Conservation (phyloP, 768 basidiomycete genomes). For the Xerocomellus amylosporus region DNA sequence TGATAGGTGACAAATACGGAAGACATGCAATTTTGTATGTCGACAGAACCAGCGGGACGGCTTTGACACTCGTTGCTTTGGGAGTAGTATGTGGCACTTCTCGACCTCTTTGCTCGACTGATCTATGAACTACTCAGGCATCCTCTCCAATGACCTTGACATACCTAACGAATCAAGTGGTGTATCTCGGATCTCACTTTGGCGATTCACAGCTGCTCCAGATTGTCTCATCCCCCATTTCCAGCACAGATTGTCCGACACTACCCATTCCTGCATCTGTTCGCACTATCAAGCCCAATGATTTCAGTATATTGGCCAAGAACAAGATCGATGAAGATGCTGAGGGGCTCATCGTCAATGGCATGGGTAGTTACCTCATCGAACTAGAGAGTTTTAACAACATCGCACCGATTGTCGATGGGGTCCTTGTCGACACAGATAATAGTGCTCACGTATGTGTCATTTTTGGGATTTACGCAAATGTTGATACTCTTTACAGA, state of each 20-base stretch:
- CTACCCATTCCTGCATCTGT: slow-evolving; percentile 53
- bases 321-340: slow-evolving; percentile 27
- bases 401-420: slow-evolving; percentile 82
- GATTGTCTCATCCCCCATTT: slow-evolving; percentile 48
- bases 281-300: slow-evolving; percentile 37
- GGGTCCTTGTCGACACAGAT: slow-evolving; percentile 70
- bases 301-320: slow-evolving; percentile 40
- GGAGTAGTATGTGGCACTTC: slow-evolving; percentile 56
- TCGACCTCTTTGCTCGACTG: neutral
- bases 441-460: slow-evolving; percentile 61
- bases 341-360: slow-evolving; percentile 48
- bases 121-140: slow-evolving; percentile 40
- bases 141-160: slow-evolving; percentile 71
- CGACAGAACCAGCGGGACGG: slow-evolving; percentile 37
- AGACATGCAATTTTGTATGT: slow-evolving; percentile 64
- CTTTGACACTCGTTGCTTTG: slow-evolving; percentile 56
- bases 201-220: slow-evolving; percentile 78
- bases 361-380: slow-evolving; percentile 54
- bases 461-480: neutral
- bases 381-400: slow-evolving; percentile 68
- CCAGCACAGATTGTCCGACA: slow-evolving; percentile 40
- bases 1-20: slow-evolving; percentile 73
- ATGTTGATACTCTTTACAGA: slow-evolving; percentile 37
- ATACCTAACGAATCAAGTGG: slow-evolving; percentile 63
- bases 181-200: slow-evolving; percentile 79